Evolutionary conservation across 176 grass and related monocot genomes (phyloP).

Genomic region (Puccinellia tenuiflora): DNA sequence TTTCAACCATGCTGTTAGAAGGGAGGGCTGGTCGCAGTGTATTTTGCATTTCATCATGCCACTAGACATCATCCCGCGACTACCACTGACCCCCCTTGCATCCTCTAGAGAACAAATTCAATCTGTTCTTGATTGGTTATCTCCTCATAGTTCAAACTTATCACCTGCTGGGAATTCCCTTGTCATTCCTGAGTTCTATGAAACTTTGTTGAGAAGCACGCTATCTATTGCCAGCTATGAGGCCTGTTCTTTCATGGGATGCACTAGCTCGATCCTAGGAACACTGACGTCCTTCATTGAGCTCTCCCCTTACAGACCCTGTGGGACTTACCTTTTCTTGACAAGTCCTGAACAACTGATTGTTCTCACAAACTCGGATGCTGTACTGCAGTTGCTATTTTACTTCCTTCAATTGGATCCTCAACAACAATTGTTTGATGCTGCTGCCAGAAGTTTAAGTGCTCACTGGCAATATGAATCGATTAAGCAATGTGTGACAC

Average conservation of each 20-base stretch:
- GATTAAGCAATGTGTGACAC: conserved; percentile 42
- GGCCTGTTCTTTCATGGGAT: conserved; percentile 91
- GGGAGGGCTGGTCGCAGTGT: conserved; percentile 75
- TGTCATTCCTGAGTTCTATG: conserved; percentile 55
- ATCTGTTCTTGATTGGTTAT: conserved; percentile 59
- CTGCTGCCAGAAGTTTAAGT: conserved; percentile 68
- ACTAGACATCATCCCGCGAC: conserved; percentile 72
- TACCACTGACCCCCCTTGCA: conserved; percentile 55
- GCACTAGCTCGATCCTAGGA: conserved; percentile 72
- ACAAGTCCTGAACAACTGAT: conserved; percentile 46
- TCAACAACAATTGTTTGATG: conserved; percentile 56
- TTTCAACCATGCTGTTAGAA: conserved; percentile 74
- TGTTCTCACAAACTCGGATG: conserved; percentile 67
- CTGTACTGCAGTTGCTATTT: conserved; percentile 80
- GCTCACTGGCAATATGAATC: conserved; percentile 75
- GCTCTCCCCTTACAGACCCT: conserved; percentile 85
- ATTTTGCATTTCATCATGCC: conserved; percentile 83
- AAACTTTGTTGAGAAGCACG: conserved; percentile 55
- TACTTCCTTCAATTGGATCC: conserved; percentile 72
- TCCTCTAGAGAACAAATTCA: conserved; percentile 70
- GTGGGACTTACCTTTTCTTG: conserved; percentile 67
- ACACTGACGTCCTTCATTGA: conserved; percentile 75
- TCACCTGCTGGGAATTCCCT: conserved; percentile 41
- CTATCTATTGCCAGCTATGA: conserved; percentile 79
- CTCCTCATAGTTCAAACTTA: conserved; percentile 46